A percentile compares a stretch with the other conserved stretches of the same genome.
Evolutionary conservation across 352 stramenopile genomes (phyloP).

Genomic region (Globisporangium lucens): DNA sequence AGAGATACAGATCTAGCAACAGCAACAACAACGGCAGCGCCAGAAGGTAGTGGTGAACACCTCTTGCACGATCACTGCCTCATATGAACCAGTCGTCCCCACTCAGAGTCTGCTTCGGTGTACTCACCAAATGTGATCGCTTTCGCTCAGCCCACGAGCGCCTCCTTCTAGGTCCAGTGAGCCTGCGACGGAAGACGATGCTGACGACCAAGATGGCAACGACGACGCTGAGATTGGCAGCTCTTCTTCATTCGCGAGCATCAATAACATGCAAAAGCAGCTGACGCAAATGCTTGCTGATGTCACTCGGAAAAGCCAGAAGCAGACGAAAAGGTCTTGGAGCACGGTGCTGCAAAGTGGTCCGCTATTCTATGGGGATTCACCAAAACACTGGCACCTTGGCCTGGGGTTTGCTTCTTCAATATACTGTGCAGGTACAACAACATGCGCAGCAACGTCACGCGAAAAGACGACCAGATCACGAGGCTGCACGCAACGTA

Average conservation of each 20-base stretch:
- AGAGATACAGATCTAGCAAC: neutral
- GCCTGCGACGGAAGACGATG: constrained; percentile 35
- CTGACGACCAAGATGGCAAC: neutral
- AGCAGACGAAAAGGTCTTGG: constrained; percentile 39
- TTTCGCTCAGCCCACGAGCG: constrained; percentile 19
- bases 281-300: constrained; percentile 34
- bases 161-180: constrained; percentile 24
- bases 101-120: neutral
- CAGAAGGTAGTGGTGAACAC: neutral
- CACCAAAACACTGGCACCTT: neutral
- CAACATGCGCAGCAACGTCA: constrained; percentile 26
- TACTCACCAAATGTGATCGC: neutral
- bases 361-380: no score
- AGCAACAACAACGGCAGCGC: constrained; percentile 19
- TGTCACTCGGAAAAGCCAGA: constrained; percentile 33
- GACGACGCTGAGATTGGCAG: neutral
- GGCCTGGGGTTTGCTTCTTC: neutral
- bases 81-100: neutral
- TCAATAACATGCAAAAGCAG: constrained; percentile 29
- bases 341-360: no score
- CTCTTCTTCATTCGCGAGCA: neutral
- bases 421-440: constrained; percentile 23
- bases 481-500: constrained; percentile 17
- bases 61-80: no score
- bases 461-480: constrained; percentile 24